Evolutionary conservation across 257 asterid genomes (phyloP), one percentile per base, ranked within the genome.

Genomic region (Handroanthus guayacan): DNA sequence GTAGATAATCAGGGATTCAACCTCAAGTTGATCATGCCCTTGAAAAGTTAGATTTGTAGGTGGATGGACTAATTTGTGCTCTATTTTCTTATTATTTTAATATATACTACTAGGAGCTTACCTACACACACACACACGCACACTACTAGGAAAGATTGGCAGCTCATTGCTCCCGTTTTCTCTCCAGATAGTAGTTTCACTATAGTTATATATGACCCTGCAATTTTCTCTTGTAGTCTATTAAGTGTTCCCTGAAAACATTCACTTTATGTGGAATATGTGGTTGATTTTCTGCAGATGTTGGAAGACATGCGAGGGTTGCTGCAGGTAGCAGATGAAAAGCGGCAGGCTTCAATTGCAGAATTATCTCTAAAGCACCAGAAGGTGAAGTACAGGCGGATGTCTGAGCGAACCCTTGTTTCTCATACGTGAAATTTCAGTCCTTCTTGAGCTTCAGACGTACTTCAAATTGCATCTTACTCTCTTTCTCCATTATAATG

Each of bases 351-450:
- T 84, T 84, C 96, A 76, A 77, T 89, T 45, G 78, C 91, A 2
- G 99, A 95, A 83, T 89, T 92, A 77, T 86, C 96, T 80, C 76
- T 76, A 67, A 92, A 91, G 88, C 97, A 92, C 78, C 94, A 92
- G 85, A 90, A 87, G 96, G 99, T 95, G 81, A 82, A 75, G 44
- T 66, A 67, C 64, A 43, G 78, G 62, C 13, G 6, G 47, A 72
- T 71, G 72, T 66, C 62, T 11, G 34, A 44, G 62, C 67, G 43
- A 67, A 44, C 70, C 62, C 69, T 44, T 69, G 80, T 72, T 76
- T 71, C 66, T 74, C 71, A 60, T 51, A n/a, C 47, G 68, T 79
- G 74, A 77, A 44, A 60, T 55, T 54, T 63, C 36, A 66, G 45
- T 43, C 67, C 71, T 84, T 74, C 74, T 62, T 51, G 65, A 45